Evolutionary conservation across 805 yeast genomes (phyloP).

Genomic region (Kregervanrija delftensis): DNA sequence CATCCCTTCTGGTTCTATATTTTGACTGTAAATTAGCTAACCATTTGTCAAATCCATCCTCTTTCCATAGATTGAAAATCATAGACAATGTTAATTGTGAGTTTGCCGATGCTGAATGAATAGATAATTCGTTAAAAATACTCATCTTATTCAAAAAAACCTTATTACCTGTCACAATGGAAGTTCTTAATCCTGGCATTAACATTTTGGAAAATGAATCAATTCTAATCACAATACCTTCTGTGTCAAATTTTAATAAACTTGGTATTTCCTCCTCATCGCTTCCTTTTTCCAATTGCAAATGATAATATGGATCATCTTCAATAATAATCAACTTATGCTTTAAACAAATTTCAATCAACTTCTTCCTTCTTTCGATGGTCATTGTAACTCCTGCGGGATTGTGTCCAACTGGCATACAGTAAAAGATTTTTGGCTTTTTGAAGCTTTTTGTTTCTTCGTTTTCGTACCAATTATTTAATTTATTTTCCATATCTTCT

Average conservation of each 20-base stretch:
- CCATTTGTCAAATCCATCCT: constrained; percentile 66
- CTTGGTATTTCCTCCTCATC: constrained; percentile 50
- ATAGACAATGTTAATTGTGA: constrained; percentile 56
- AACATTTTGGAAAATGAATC: constrained; percentile 75
- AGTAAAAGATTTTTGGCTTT: constrained; percentile 56
- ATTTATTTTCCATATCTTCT: constrained; percentile 50
- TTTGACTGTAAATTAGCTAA: constrained; percentile 51
- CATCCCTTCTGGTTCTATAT: constrained; percentile 59
- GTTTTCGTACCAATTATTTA: constrained; percentile 62
- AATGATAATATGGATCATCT: constrained; percentile 82
- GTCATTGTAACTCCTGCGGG: constrained; percentile 73
- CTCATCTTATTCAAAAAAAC: constrained; percentile 43
- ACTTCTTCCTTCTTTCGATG: constrained; percentile 44
- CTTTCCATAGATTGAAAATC: constrained; percentile 52
- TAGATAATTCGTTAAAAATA: constrained; percentile 60
- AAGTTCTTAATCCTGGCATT: constrained; percentile 72
- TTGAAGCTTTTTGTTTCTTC: constrained; percentile 26
- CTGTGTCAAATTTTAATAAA: constrained; percentile 61
- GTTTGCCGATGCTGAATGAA: constrained; percentile 71
- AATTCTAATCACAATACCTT: constrained; percentile 71
- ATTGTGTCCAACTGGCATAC: constrained; percentile 79
- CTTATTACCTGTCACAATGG: constrained; percentile 66
- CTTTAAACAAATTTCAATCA: constrained; percentile 56
- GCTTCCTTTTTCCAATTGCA: constrained; percentile 46
- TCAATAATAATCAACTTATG: constrained; percentile 69